phyloP scores from a whole-genome alignment of 2,329 filamentous ascomycete genomes.

The Pseudogymnoascus destructans region DNA sequence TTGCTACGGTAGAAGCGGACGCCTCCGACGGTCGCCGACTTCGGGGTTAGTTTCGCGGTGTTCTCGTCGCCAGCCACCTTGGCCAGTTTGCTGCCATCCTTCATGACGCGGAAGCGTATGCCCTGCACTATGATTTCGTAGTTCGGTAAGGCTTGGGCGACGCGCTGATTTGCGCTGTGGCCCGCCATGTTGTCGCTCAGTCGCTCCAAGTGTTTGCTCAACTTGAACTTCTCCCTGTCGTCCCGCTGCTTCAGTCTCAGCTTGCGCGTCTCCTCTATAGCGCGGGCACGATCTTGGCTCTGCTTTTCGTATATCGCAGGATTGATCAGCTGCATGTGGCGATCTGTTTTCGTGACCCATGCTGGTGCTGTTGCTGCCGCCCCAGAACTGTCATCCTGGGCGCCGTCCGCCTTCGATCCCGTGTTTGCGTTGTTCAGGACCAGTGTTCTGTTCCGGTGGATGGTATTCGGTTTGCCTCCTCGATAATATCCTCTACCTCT shows the following conservation, averaged over 20 bases:
- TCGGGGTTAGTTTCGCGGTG: slow-evolving; percentile 56
- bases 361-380: slow-evolving; percentile 25
- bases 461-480: slow-evolving; percentile 28
- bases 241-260: slow-evolving; percentile 42
- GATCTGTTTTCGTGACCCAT: slow-evolving; percentile 63
- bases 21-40: slow-evolving; percentile 57
- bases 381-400: slow-evolving; percentile 27
- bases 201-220: slow-evolving; percentile 35
- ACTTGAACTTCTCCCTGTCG: slow-evolving; percentile 44
- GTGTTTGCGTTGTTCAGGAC: slow-evolving; percentile 41
- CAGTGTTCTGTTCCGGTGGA: slow-evolving; percentile 46
- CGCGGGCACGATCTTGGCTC: slow-evolving; percentile 51
- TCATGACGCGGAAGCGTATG: slow-evolving; percentile 58
- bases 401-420: slow-evolving; percentile 22
- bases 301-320: slow-evolving; percentile 65
- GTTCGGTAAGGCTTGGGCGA: slow-evolving; percentile 28
- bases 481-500: slow-evolving; percentile 23
- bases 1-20: slow-evolving; percentile 79
- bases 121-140: slow-evolving; percentile 58
- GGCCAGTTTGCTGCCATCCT: slow-evolving; percentile 71
- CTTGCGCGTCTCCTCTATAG: slow-evolving; percentile 56
- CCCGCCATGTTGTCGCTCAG: slow-evolving; percentile 20
- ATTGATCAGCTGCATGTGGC: slow-evolving; percentile 74
- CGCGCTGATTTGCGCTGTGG: slow-evolving; percentile 12
- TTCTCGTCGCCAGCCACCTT: slow-evolving; percentile 58